phyloP scores from a whole-genome alignment of 2,329 filamentous ascomycete genomes.

The Incumbomyces delicatus region DNA sequence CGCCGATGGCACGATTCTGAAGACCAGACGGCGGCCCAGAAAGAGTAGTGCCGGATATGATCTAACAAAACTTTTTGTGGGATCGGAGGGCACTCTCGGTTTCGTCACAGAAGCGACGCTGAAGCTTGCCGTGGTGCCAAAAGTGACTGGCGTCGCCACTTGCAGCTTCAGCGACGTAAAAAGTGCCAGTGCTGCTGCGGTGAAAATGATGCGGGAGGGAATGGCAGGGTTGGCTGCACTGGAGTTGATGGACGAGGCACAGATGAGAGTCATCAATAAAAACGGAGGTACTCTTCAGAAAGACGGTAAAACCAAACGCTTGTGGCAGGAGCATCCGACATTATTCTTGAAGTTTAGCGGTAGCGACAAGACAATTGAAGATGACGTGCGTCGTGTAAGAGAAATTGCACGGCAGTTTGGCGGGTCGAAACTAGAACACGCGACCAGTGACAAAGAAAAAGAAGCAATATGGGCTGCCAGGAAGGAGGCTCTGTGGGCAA shows the following conservation, averaged over 20 bases:
- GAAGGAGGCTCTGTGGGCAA: constrained; percentile 76
- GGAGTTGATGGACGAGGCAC: constrained; percentile 83
- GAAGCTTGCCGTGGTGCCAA: constrained; percentile 66
- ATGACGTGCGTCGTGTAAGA: constrained; percentile 63
- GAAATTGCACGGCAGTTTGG: constrained; percentile 55
- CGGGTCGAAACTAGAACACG: constrained; percentile 63
- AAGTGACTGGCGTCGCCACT: constrained; percentile 67
- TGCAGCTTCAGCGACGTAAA: constrained; percentile 70
- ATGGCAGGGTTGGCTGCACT: constrained; percentile 61
- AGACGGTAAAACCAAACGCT: constrained; percentile 41
- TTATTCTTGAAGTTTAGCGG: constrained; percentile 80
- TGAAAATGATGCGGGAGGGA: constrained; percentile 64
- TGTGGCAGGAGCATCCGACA: constrained; percentile 64
- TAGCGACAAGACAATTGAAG: constrained; percentile 57
- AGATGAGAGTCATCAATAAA: constrained; percentile 74
- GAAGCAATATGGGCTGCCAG: constrained; percentile 71
- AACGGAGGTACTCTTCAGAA: constrained; percentile 51
- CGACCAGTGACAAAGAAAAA: constrained; percentile 58
- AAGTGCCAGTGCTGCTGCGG: constrained; percentile 64
- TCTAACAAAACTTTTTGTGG: constrained; percentile 68
- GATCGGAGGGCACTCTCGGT: constrained; percentile 71
- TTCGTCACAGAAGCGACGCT: constrained; percentile 75
- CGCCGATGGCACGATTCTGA: constrained; percentile 58
- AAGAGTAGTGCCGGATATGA: constrained; percentile 81
- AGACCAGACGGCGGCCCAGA: constrained; percentile 61